A percentile compares a stretch with the other conserved stretches of the same genome.
These are phyloP conservation scores for Chamaecrista fasciculata DNA, from an alignment of 306 rosid species.

Conservation along the genomic window DNA sequence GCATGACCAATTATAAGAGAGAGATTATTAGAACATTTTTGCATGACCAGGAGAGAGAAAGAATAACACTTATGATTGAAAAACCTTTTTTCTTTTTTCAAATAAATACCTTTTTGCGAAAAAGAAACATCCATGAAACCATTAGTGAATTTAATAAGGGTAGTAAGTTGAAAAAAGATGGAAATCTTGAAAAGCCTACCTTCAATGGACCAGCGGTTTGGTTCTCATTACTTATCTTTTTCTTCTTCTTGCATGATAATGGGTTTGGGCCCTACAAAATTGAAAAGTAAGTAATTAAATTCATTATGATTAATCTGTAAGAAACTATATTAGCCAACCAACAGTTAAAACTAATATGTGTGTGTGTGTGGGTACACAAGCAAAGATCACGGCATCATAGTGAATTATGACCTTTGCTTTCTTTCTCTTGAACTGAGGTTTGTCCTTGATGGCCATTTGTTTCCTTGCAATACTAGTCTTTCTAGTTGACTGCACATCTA, in stretches of 20 bases:
- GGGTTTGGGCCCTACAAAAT: conserved; percentile 84
- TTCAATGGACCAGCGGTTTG: conserved; percentile 35
- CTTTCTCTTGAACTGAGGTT: conserved; percentile 74
- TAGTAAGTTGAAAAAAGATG: background rate
- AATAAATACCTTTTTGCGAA: too few species aligned
- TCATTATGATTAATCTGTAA: background rate
- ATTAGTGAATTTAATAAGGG: background rate
- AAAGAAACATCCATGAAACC: too few species aligned
- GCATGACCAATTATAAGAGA: too few species aligned
- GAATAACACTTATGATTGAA: too few species aligned
- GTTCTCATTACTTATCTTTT: conserved; percentile 52
- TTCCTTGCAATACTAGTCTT: conserved; percentile 28
- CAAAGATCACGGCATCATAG: background rate
- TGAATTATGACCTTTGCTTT: conserved; percentile 61
- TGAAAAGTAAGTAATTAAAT: conserved; percentile 3
- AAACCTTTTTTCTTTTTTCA: too few species aligned
- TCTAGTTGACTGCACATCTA: conserved; percentile 27
- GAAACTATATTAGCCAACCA: background rate
- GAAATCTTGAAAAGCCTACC: conserved; percentile 39
- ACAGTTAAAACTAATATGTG: background rate
- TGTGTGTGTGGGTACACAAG: too few species aligned
- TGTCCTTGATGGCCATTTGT: conserved; percentile 48
- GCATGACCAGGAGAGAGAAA: too few species aligned
- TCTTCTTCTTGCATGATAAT: conserved; percentile 81
- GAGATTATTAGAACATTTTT: too few species aligned